Evolutionary conservation across 2,329 filamentous ascomycete genomes (phyloP).

Genomic region (Hypocreales sp.): DNA sequence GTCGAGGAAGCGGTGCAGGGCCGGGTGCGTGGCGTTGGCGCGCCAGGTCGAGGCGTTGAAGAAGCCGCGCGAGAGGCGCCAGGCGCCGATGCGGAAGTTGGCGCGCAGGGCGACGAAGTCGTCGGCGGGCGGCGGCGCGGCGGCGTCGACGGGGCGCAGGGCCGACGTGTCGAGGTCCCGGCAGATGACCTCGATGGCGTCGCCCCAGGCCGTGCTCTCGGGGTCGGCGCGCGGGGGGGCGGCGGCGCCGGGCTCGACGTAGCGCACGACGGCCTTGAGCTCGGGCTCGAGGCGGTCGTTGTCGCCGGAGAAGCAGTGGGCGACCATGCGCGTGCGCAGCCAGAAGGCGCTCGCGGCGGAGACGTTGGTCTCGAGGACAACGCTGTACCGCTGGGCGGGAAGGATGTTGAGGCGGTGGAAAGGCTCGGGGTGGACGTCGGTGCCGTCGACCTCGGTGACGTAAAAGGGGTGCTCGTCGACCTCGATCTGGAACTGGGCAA

Average conservation of each 20-base stretch:
- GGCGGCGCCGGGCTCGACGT: constrained; percentile 2
- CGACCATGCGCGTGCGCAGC: constrained; percentile 38
- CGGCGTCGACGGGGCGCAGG: constrained; percentile 21
- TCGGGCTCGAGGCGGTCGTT: constrained; percentile 16
- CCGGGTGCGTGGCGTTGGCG: constrained; percentile 18
- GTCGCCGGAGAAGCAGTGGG: constrained; percentile 19
- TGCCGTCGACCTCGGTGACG: constrained; percentile 57
- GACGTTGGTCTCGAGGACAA: constrained; percentile 46
- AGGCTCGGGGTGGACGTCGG: constrained; percentile 42
- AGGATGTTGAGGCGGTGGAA: constrained; percentile 48
- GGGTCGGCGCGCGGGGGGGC: constrained; percentile 7
- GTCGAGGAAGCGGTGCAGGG: constrained; percentile 19
- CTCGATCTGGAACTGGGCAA: constrained; percentile 57
- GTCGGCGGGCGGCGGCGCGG: constrained; percentile 21
- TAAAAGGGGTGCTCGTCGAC: constrained; percentile 50
- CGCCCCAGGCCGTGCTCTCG: constrained; percentile 31
- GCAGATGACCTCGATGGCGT: constrained; percentile 30
- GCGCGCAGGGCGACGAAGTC: constrained; percentile 28
- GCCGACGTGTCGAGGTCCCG: constrained; percentile 35
- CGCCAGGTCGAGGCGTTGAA: constrained; percentile 37
- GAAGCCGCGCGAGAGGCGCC: constrained; percentile 35
- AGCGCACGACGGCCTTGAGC: constrained; percentile 15
- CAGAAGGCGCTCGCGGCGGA: constrained; percentile 40
- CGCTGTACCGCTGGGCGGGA: constrained; percentile 56
- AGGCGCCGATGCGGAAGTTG: constrained; percentile 39